phyloP scores from a whole-genome alignment of 1,139 yeast genomes.

The Geotrichum siamense region DNA sequence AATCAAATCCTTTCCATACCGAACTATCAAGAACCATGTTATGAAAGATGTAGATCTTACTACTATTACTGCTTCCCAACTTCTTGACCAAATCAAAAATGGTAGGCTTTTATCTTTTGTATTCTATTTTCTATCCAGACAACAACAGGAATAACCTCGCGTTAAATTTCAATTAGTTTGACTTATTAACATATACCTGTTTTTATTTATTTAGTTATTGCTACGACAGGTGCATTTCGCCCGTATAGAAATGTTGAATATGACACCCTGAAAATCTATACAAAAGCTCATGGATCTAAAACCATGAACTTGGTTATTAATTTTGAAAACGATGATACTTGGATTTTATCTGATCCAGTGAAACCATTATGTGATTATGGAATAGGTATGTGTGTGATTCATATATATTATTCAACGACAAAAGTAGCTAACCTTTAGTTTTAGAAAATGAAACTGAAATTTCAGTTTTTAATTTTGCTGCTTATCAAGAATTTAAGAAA shows the following conservation, averaged over 20 bases:
- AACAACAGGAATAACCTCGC: slow-evolving; percentile 26
- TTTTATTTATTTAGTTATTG: slow-evolving; percentile 40
- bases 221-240: slow-evolving; percentile 61
- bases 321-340: slow-evolving; percentile 69
- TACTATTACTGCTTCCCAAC: slow-evolving; percentile 55
- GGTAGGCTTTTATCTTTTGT: slow-evolving; percentile 21
- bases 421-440: background rate
- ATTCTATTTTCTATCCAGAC: no score
- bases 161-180: no score
- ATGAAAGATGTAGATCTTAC: slow-evolving; percentile 66
- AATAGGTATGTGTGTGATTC: slow-evolving; percentile 34
- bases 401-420: background rate
- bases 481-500: slow-evolving; percentile 58
- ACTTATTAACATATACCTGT: background rate
- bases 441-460: slow-evolving; percentile 79
- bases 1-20: slow-evolving; percentile 83
- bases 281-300: slow-evolving; percentile 92
- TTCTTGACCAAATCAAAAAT: slow-evolving; percentile 40
- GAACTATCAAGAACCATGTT: slow-evolving; percentile 80
- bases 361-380: slow-evolving; percentile 58
- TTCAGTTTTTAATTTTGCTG: slow-evolving; percentile 62
- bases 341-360: slow-evolving; percentile 46
- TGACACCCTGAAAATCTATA: slow-evolving; percentile 76
- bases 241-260: slow-evolving; percentile 76
- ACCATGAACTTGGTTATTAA: slow-evolving; percentile 89